Evolutionary conservation across 768 basidiomycete genomes (phyloP).

Genomic region (Lentinula sp.): DNA sequence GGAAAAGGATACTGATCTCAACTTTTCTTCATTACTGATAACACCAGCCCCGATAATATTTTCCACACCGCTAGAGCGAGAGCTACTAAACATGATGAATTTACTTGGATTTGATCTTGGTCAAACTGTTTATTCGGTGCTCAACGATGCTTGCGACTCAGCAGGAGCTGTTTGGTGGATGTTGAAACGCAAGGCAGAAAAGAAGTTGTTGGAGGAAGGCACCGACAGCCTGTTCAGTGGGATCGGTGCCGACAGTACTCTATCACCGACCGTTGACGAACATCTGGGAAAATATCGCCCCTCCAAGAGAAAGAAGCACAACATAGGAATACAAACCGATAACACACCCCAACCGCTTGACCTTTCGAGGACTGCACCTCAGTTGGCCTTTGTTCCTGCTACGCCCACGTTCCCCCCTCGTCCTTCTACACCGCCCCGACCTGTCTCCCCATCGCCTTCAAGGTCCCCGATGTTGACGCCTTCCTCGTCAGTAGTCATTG

Average conservation of each 20-base stretch:
- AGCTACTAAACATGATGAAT: conserved; percentile 70
- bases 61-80: conserved; percentile 74
- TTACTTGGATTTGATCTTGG: conserved; percentile 85
- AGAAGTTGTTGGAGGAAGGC: conserved; percentile 33
- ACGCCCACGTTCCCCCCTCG: conserved; percentile 56
- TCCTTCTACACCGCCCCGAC: conserved; percentile 49
- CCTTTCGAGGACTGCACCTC: conserved; percentile 41
- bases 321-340: conserved; percentile 15
- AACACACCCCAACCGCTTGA: conserved; percentile 23
- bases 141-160: conserved; percentile 88
- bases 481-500: conserved; percentile 36
- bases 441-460: conserved; percentile 29
- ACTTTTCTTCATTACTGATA: conserved; percentile 58
- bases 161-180: conserved; percentile 96
- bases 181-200: conserved; percentile 76
- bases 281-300: conserved; percentile 13
- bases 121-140: conserved; percentile 92
- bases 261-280: conserved; percentile 12
- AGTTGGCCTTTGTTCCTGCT: conserved; percentile 70
- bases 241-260: conserved; percentile 5
- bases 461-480: conserved; percentile 54
- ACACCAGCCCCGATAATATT: conserved; percentile 80
- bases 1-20: conserved; percentile 25
- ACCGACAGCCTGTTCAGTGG: conserved; percentile 5
- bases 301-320: conserved; percentile 17